phyloP scores from a whole-genome alignment of 345 rosid species.

The Fremontodendron californicum region DNA sequence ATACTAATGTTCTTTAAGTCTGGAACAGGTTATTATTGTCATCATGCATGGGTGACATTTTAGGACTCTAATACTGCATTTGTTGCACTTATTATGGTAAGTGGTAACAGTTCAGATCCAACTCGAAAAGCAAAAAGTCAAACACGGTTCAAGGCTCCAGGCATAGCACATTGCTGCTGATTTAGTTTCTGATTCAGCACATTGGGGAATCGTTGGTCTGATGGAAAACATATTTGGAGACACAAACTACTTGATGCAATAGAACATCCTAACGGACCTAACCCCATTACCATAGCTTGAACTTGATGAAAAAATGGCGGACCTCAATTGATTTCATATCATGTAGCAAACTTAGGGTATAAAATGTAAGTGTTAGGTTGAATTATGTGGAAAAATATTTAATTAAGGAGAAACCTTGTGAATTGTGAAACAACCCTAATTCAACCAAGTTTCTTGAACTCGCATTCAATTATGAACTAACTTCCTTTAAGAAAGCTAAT shows the following conservation, averaged over 20 bases:
- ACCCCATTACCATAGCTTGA: background rate
- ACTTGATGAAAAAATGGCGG: background rate
- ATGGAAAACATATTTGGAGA: constrained; percentile 8
- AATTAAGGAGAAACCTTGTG: background rate
- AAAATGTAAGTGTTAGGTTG: background rate
- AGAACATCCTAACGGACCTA: background rate
- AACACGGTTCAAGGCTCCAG: background rate
- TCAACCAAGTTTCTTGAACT: constrained; percentile 10
- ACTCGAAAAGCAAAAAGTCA: background rate
- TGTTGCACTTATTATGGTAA: background rate
- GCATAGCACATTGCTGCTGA: background rate
- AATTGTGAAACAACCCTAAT: constrained; percentile 21
- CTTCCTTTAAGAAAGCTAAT: background rate
- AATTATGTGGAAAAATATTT: background rate
- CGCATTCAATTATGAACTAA: background rate
- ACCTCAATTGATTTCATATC: background rate
- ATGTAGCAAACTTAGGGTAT: background rate
- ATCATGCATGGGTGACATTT: background rate
- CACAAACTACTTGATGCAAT: background rate
- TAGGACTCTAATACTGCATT: background rate
- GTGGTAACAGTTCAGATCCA: background rate
- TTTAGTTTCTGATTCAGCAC: background rate
- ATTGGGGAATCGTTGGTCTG: background rate
- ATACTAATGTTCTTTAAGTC: background rate
- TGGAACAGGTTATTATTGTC: background rate